These are phyloP conservation scores for Albophoma yamanashiensis DNA, from an alignment of 2,329 filamentous ascomycete species.

Conservation along the genomic window DNA sequence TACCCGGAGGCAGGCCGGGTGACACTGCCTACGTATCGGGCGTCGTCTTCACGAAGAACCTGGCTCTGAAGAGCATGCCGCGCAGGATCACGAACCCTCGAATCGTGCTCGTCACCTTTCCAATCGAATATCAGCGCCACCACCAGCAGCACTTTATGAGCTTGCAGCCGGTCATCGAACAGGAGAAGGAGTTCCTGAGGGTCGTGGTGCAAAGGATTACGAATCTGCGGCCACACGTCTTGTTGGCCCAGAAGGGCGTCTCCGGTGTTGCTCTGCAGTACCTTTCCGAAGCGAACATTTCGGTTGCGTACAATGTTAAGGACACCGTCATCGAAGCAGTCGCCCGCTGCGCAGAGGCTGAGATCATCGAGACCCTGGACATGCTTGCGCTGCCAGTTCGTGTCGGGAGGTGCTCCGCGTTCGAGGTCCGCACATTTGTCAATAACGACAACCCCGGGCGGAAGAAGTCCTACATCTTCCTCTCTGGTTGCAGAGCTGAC, in stretches of 20 bases:
- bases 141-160: conserved; percentile 88
- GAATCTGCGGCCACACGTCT: conserved; percentile 70
- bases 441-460: conserved; percentile 61
- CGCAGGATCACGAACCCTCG: conserved; percentile 73
- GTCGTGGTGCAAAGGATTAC: conserved; percentile 89
- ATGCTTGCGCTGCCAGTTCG: conserved; percentile 67
- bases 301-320: conserved; percentile 95
- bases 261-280: conserved; percentile 85
- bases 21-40: conserved; percentile 97
- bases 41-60: conserved; percentile 93
- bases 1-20: conserved; percentile 77
- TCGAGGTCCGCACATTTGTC: conserved; percentile 93
- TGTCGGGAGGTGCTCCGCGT: conserved; percentile 72
- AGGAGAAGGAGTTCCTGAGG: conserved; percentile 86
- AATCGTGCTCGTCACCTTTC: conserved; percentile 87
- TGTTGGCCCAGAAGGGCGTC: conserved; percentile 88
- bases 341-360: conserved; percentile 80
- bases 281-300: conserved; percentile 77
- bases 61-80: conserved; percentile 93
- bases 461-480: conserved; percentile 92
- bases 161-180: conserved; percentile 87
- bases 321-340: conserved; percentile 92
- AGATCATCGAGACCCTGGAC: conserved; percentile 89
- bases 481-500: conserved; percentile 81
- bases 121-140: conserved; percentile 88